Evolutionary conservation across 1,284 basidiomycete species (phyloP).

Genomic region (Fistulinella cinereoalba): DNA sequence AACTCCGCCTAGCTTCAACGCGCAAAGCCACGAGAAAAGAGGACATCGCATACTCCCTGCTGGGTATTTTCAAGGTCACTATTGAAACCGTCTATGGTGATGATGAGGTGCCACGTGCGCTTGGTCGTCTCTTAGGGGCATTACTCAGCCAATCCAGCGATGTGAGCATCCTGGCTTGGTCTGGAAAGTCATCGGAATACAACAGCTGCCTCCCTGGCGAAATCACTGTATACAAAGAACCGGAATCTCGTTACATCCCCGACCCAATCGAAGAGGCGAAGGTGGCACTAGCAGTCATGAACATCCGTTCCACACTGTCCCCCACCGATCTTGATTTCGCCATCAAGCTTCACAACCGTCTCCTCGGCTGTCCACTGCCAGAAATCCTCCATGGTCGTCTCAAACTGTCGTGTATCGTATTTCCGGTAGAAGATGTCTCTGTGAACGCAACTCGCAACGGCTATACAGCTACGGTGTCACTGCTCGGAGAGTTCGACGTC

Average conservation of each 20-base stretch:
- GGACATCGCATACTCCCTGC: conserved; percentile 9
- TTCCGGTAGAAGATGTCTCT: not conserved
- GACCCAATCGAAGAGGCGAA: not conserved
- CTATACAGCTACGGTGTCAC: not conserved
- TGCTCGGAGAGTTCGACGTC: not conserved
- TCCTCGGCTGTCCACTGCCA: not conserved
- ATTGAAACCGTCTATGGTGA: conserved; percentile 9
- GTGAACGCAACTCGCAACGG: not conserved
- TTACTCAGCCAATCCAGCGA: conserved; percentile 9
- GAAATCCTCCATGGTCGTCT: conserved; percentile 7
- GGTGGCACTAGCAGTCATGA: not conserved
- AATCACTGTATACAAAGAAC: conserved; percentile 5
- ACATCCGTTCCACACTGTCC: not conserved
- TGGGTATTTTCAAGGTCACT: conserved; percentile 10
- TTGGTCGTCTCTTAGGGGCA: conserved; percentile 8
- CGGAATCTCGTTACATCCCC: conserved; percentile 1
- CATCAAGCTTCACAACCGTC: not conserved
- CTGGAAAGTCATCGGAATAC: conserved; percentile 4
- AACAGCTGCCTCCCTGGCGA: conserved; percentile 12
- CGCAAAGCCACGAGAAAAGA: conserved; percentile 6
- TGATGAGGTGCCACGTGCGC: conserved; percentile 5
- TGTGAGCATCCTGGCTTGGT: conserved; percentile 9
- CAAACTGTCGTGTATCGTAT: conserved; percentile 3
- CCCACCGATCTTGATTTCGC: not conserved
- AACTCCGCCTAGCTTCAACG: conserved; percentile 11